Evolutionary conservation across 805 yeast genomes (phyloP).

Genomic region (Starmerella vaccinii): DNA sequence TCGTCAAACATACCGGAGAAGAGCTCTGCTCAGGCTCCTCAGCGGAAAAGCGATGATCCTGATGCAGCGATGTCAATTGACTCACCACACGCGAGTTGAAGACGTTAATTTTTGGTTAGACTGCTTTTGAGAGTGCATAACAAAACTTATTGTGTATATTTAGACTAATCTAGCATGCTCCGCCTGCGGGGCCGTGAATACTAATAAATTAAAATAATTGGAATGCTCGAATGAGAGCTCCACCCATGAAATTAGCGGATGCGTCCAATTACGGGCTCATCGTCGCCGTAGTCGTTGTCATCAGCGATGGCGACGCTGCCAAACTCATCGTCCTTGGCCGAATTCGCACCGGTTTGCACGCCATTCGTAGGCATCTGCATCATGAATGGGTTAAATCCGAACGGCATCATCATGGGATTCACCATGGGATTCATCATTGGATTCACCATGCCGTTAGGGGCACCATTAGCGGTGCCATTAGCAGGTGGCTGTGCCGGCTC

Average conservation of each 20-base stretch:
- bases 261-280: constrained; percentile 15
- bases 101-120: too few relatives aligned
- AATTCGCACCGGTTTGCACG: constrained; percentile 3
- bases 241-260: constrained; percentile 15
- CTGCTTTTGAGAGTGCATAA: too few relatives aligned
- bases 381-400: constrained; percentile 24
- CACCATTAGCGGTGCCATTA: not conserved
- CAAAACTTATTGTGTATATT: too few relatives aligned
- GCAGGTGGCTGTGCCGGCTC: not conserved
- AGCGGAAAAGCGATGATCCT: too few relatives aligned
- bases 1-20: too few relatives aligned
- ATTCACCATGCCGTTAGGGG: not conserved
- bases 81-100: not conserved
- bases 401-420: constrained; percentile 16
- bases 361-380: constrained; percentile 18
- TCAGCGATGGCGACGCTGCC: constrained; percentile 8
- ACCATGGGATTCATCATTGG: constrained; percentile 8
- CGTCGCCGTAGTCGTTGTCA: constrained; percentile 15
- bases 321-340: not conserved
- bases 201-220: not conserved
- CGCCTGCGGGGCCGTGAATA: not conserved
- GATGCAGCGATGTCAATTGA: too few relatives aligned
- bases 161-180: not conserved
- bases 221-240: too few relatives aligned
- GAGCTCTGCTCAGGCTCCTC: too few relatives aligned